These are phyloP conservation scores for Trichomonascus vanleenenianus DNA, from an alignment of 805 yeast genomes.

Conservation along the genomic window DNA sequence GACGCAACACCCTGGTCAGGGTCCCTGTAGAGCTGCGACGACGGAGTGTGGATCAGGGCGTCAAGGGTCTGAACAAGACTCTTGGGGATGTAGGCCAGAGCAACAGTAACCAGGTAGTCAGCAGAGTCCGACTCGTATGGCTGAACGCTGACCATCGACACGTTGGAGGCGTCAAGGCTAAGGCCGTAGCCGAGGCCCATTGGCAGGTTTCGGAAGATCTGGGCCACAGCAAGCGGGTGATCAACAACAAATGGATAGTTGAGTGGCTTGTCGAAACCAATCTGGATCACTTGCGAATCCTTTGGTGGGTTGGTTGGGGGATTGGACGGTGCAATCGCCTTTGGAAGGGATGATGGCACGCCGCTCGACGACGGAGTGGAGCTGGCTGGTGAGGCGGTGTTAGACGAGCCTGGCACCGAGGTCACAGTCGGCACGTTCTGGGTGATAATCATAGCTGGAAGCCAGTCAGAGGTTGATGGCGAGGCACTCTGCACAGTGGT, in stretches of 20 bases:
- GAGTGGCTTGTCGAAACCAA: constrained; percentile 72
- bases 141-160: constrained; percentile 59
- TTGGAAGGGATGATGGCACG: constrained; percentile 42
- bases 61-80: constrained; percentile 43
- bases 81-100: constrained; percentile 75
- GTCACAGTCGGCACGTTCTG: constrained; percentile 18
- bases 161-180: constrained; percentile 30
- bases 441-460: constrained; percentile 22
- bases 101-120: constrained; percentile 75
- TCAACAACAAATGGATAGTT: constrained; percentile 79
- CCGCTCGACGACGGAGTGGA: constrained; percentile 7
- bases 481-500: constrained; percentile 9
- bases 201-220: constrained; percentile 82
- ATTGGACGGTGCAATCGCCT: constrained; percentile 64
- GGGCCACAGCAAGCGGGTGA: constrained; percentile 71
- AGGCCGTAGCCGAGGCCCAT: constrained; percentile 59
- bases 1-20: constrained; percentile 46
- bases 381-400: constrained; percentile 1
- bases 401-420: not conserved
- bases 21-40: constrained; percentile 56
- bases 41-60: constrained; percentile 38
- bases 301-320: constrained; percentile 37
- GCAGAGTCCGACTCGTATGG: constrained; percentile 57
- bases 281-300: constrained; percentile 50
- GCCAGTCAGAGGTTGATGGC: constrained; percentile 20